phyloP scores from a whole-genome alignment of 2,329 filamentous ascomycete species.

The Cadophora sp. region DNA sequence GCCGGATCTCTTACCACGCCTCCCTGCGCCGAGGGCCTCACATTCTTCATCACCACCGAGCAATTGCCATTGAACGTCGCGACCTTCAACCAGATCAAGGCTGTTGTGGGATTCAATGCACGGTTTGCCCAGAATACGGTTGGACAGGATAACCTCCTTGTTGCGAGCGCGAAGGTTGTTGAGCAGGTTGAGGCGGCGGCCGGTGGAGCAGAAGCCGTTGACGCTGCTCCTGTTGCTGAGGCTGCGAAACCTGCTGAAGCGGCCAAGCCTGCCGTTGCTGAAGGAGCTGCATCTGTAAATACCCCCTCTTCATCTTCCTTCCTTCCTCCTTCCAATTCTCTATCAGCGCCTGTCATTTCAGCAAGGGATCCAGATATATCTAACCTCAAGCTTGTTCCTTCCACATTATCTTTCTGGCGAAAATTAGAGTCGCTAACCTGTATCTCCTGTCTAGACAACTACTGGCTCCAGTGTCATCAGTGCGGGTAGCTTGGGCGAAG shows the following conservation, averaged over 20 bases:
- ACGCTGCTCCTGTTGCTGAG: slow-evolving; percentile 6
- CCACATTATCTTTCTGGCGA: background rate
- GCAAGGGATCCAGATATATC: background rate
- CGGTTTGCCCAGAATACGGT: slow-evolving; percentile 55
- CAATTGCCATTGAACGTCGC: slow-evolving; percentile 54
- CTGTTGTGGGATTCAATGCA: slow-evolving; percentile 61
- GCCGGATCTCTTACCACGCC: slow-evolving; percentile 67
- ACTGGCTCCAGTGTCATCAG: slow-evolving; percentile 2
- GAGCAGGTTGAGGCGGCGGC: background rate
- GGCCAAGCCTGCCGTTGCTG: background rate
- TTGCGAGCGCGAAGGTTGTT: background rate
- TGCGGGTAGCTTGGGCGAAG: slow-evolving; percentile 2
- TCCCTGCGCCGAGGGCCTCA: slow-evolving; percentile 63
- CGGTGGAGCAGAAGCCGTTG: background rate
- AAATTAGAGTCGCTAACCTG: background rate
- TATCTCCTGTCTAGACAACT: background rate
- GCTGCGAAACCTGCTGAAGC: background rate
- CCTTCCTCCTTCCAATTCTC: background rate
- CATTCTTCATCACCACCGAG: slow-evolving; percentile 57
- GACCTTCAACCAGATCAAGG: slow-evolving; percentile 59
- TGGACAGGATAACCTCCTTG: slow-evolving; percentile 26
- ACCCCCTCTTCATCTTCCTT: background rate
- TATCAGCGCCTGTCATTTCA: background rate
- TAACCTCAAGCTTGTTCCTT: background rate
- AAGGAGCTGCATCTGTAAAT: slow-evolving; percentile 1